phyloP scores from a whole-genome alignment of 306 rosid species.

The Citrullus mucosospermus region DNA sequence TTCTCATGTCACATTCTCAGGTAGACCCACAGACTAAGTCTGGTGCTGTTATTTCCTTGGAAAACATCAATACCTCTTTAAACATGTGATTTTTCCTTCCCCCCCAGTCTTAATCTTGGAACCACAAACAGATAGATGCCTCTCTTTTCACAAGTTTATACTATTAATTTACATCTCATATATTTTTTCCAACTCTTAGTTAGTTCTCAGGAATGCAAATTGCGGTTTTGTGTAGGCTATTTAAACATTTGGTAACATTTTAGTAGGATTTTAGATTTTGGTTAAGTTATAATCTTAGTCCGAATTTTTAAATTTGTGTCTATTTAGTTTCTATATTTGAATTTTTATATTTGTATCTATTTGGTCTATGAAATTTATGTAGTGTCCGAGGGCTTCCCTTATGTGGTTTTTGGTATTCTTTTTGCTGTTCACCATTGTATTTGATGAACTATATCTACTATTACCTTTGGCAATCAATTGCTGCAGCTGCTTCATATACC shows the following conservation, averaged over 20 bases:
- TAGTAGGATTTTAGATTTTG: not conserved
- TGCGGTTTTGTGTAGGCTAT: not conserved
- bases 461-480: not conserved
- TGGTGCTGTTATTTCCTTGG: conserved; percentile 77
- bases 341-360: no score
- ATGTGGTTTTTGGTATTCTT: not conserved
- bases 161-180: not conserved
- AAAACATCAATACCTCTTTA: conserved; percentile 60
- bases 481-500: not conserved
- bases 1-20: conserved; percentile 56
- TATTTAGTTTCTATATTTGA: no score
- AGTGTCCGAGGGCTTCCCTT: no score
- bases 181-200: not conserved
- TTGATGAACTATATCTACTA: no score
- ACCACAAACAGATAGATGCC: not conserved
- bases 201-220: not conserved
- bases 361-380: no score
- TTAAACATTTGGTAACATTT: not conserved
- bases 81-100: not conserved
- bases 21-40: conserved; percentile 52
- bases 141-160: not conserved
- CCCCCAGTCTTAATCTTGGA: not conserved
- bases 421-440: no score
- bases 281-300: not conserved
- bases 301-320: not conserved